phyloP scores from a whole-genome alignment of 1,284 basidiomycete genomes.

The Phellinidium pouzarii region DNA sequence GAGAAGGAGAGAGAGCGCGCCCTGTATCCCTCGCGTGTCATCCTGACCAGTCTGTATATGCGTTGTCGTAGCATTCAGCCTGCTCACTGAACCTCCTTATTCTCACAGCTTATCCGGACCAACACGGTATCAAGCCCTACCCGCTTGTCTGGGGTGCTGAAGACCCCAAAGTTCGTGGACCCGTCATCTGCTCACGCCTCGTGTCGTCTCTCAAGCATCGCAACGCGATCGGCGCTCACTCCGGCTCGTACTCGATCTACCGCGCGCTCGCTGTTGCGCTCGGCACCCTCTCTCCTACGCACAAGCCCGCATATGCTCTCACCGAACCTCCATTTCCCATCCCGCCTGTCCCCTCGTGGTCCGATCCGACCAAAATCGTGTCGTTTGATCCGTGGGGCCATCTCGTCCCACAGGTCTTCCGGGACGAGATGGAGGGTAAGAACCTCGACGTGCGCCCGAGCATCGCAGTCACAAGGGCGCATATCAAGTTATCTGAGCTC shows the following conservation, averaged over 20 bases:
- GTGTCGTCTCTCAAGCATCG: constrained; percentile 81
- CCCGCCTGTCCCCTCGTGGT: constrained; percentile 79
- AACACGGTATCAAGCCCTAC: constrained; percentile 70
- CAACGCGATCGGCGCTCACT: constrained; percentile 92
- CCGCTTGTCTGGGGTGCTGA: constrained; percentile 79
- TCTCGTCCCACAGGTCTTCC: constrained; percentile 76
- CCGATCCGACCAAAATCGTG: constrained; percentile 78
- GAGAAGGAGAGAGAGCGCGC: constrained; percentile 68
- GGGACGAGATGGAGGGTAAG: constrained; percentile 53
- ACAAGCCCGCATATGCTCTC: constrained; percentile 81
- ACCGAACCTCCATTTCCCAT: constrained; percentile 88
- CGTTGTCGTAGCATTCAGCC: not conserved
- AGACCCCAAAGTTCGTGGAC: constrained; percentile 66
- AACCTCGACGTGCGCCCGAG: constrained; percentile 82
- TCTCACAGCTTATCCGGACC: constrained; percentile 58
- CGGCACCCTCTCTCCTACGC: constrained; percentile 79
- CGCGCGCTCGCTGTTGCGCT: constrained; percentile 88
- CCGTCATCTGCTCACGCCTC: constrained; percentile 86
- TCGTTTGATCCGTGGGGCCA: constrained; percentile 96
- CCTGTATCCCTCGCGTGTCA: constrained; percentile 71
- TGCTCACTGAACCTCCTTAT: constrained; percentile 13
- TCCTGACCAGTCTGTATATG: constrained; percentile 65
- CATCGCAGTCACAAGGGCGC: constrained; percentile 84
- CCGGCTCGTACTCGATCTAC: constrained; percentile 92
- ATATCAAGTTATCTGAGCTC: constrained; percentile 88